Evolutionary conservation across 2,329 filamentous ascomycete species (phyloP).

Genomic region (Aspergillus niger): DNA sequence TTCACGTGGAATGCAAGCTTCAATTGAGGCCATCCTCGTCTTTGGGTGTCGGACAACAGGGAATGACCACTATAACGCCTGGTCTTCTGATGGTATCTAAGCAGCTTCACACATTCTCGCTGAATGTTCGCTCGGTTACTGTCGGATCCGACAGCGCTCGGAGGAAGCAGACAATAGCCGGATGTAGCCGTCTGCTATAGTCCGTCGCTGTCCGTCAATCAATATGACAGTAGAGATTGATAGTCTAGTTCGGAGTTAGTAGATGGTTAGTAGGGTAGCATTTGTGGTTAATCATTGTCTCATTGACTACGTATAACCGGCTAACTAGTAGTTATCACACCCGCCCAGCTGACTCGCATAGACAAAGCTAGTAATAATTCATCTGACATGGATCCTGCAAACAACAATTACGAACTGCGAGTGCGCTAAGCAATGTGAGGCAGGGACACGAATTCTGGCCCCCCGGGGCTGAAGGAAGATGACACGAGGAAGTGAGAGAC

Average conservation of each 20-base stretch:
- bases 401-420: background rate
- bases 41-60: background rate
- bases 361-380: background rate
- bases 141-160: background rate
- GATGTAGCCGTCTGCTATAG: background rate
- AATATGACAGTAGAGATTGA: too few relatives aligned
- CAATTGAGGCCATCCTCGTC: background rate
- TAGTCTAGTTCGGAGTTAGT: too few relatives aligned
- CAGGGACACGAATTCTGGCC: background rate
- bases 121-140: constrained; percentile 1
- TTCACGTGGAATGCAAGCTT: background rate
- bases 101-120: background rate
- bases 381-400: background rate
- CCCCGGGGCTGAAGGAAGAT: background rate
- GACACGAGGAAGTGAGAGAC: background rate
- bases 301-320: too few relatives aligned
- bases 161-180: background rate
- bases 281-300: too few relatives aligned
- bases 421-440: background rate
- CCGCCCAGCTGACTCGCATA: too few relatives aligned
- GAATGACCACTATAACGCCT: background rate
- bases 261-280: too few relatives aligned
- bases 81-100: background rate
- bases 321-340: too few relatives aligned
- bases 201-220: background rate